phyloP scores from a whole-genome alignment of 345 rosid genomes.

The Dovyalis caffra region DNA sequence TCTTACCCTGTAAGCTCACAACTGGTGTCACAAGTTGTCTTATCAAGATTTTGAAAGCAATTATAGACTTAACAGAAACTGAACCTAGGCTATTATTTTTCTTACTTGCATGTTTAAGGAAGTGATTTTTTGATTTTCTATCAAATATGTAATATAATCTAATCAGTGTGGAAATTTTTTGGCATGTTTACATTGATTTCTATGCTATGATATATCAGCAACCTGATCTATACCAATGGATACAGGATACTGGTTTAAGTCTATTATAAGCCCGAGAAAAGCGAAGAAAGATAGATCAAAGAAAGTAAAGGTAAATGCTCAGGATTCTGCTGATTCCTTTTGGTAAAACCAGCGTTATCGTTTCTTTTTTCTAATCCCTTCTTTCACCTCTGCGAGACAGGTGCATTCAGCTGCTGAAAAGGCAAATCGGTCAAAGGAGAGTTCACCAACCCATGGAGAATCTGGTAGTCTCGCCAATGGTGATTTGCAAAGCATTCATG shows the following conservation, averaged over 20 bases:
- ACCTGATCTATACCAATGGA: constrained; percentile 41
- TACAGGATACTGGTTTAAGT: constrained; percentile 55
- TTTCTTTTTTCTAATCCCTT: background rate
- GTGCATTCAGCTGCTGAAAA: constrained; percentile 43
- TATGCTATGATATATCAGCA: constrained; percentile 3
- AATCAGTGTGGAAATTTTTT: background rate
- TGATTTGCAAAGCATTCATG: constrained; percentile 6
- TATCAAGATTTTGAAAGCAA: too few relatives aligned
- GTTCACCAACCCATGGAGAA: constrained; percentile 4
- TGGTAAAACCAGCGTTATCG: background rate
- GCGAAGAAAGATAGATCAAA: constrained; percentile 40
- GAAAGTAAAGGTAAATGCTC: constrained; percentile 42
- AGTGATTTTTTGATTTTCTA: background rate
- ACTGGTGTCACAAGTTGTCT: too few relatives aligned
- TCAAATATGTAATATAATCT: background rate
- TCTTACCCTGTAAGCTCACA: too few relatives aligned
- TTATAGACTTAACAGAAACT: too few relatives aligned
- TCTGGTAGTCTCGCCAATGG: constrained; percentile 18
- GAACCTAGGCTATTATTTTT: background rate
- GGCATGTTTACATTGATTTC: constrained; percentile 11
- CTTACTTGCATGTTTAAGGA: background rate
- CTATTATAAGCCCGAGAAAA: constrained; percentile 37
- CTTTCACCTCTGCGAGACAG: constrained; percentile 19
- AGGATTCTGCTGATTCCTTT: background rate
- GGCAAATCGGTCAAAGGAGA: constrained; percentile 33